phyloP scores from a whole-genome alignment of 495 filamentous ascomycete species.

The Baudoinia panamericana region DNA sequence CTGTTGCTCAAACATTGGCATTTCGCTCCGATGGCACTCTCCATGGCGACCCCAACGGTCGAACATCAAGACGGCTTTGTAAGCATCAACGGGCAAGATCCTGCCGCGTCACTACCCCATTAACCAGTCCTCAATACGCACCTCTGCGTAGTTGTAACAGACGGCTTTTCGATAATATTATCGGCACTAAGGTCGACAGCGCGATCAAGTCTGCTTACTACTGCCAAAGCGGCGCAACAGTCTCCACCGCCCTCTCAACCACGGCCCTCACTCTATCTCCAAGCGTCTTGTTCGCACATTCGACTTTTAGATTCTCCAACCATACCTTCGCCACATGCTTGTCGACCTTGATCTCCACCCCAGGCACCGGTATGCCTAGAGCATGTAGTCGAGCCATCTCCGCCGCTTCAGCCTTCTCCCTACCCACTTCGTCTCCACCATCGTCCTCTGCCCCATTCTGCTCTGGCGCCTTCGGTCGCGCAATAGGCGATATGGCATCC shows the following conservation, averaged over 20 bases:
- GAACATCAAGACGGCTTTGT: no score
- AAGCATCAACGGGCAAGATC: no score
- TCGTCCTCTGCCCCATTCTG: constrained; percentile 24
- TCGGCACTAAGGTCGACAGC: no score
- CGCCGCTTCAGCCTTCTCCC: constrained; percentile 38
- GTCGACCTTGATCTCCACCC: constrained; percentile 75
- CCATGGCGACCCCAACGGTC: no score
- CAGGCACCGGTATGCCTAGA: constrained; percentile 77
- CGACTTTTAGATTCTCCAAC: constrained; percentile 82
- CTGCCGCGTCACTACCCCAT: no score
- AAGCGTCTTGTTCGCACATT: constrained; percentile 61
- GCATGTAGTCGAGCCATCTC: constrained; percentile 59
- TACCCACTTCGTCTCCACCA: constrained; percentile 17
- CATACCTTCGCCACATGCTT: constrained; percentile 73
- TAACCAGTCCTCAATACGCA: no score
- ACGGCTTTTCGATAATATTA: no score
- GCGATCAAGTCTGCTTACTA: constrained; percentile 2
- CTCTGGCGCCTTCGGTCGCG: constrained; percentile 42
- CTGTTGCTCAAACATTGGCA: no score
- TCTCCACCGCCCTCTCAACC: constrained; percentile 84
- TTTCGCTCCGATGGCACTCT: no score
- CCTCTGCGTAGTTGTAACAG: no score
- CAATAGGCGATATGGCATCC: constrained; percentile 59
- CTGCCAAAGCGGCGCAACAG: constrained; percentile 61
- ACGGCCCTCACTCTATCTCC: constrained; percentile 72